Base-by-base conservation (phyloP, 2,329 filamentous ascomycete species). In the Colletotrichum chrysophilum region DNA sequence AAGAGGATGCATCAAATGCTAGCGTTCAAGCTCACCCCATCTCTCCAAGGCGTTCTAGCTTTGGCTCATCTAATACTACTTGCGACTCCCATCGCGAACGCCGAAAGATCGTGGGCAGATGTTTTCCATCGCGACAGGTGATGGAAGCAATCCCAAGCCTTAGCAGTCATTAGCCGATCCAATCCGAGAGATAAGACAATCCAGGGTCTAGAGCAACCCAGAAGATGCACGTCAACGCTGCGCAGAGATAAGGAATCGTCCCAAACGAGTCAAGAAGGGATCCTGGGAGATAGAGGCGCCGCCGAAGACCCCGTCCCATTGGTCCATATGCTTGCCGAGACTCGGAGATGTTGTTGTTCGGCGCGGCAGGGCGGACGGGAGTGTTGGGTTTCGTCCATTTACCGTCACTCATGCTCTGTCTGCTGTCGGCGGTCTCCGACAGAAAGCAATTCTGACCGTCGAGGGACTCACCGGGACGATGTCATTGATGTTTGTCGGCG, bases 391-490 rank as follows among this genome's bases (percentile, higher is more conserved):
- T 38, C 52, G 32, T 26, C 26, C 38, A 30, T 56, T 21, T 16
- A n/a, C 26, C 43, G 18, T 62, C 7, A 18, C 28, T 62, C 30
- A 26, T 48, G 12, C 30, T 72, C 7, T 36, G 26, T 48, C 73
- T 68, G 43, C 16, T 56, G 48, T 48, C 73, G 73, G 73, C 73
- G 73, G 64, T 62, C 73, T 75, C 69, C 72, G 72, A 62, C 26
- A 36, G 30, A 38, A 34, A n/a, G 38, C 43, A 65, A 36, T 24
- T 6, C 18, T 52, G 12, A 14, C n/a, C 34, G 7, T 56, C 26
- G 10, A 74, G 66, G 66, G 16, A n/a, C 30, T 74, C 71, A 62
- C 71, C 71, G 60, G 16, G 18, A 26, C 36, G n/a, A 70, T 21
- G 58, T 32, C 34, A 36, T 65, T 55, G 34, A 60, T 14, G 32